phyloP scores from a whole-genome alignment of 2,329 filamentous ascomycete genomes.

The Trichoderma gracile region DNA sequence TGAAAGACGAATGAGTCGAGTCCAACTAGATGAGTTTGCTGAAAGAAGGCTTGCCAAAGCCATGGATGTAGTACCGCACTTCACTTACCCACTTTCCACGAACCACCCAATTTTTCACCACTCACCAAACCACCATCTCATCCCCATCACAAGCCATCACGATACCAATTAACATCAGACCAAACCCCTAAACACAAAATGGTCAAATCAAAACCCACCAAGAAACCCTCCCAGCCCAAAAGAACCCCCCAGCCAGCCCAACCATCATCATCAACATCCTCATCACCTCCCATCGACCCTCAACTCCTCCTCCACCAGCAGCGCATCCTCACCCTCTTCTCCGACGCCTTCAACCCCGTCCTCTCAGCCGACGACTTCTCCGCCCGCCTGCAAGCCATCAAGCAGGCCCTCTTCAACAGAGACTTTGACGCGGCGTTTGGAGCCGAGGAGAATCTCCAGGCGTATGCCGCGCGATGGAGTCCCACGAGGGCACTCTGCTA shows the following conservation, averaged over 20 bases:
- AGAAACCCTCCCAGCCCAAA: neutral
- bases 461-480: conserved; percentile 90
- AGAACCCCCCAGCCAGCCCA: neutral
- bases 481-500: conserved; percentile 84
- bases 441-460: conserved; percentile 67
- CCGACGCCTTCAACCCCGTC: conserved; percentile 58
- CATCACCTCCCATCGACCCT: conserved; percentile 22
- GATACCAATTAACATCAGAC: neutral
- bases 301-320: conserved; percentile 54
- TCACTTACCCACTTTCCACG: conserved; percentile 3
- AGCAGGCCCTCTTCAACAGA: conserved; percentile 79
- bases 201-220: neutral
- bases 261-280: neutral
- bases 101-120: conserved; percentile 10
- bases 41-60: neutral
- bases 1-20: neutral
- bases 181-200: neutral
- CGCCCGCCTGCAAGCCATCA: conserved; percentile 73
- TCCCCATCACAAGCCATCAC: neutral
- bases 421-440: conserved; percentile 83
- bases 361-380: conserved; percentile 52
- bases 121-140: conserved; percentile 1
- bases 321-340: conserved; percentile 71
- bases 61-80: neutral
- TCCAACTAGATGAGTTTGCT: neutral